Percentiles rank a stretch among this genome's conserved stretches.
These are phyloP conservation scores for Nematodospora anomalae DNA, from an alignment of 1,139 yeast species.

Conservation along the genomic window DNA sequence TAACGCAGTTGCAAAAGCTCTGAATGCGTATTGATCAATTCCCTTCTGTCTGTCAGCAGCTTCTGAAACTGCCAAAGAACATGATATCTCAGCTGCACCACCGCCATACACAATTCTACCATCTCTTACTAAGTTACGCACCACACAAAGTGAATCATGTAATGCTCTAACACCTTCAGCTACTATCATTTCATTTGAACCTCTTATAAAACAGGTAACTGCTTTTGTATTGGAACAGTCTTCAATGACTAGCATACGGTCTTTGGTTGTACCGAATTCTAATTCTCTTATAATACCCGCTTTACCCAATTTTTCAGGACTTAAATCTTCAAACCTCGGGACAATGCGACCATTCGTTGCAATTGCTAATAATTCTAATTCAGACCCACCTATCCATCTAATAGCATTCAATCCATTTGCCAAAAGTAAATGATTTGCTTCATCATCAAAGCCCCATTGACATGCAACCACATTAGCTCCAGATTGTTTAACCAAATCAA, in stretches of 20 bases:
- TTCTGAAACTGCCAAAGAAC: conserved; percentile 87
- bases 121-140: conserved; percentile 90
- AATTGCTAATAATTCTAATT: conserved; percentile 91
- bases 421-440: conserved; percentile 89
- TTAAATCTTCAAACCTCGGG: conserved; percentile 92
- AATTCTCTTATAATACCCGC: conserved; percentile 87
- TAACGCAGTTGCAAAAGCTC: conserved; percentile 89
- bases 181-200: conserved; percentile 95
- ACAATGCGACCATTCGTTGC: conserved; percentile 97
- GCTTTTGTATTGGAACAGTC: conserved; percentile 87
- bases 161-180: conserved; percentile 96
- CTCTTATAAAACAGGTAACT: conserved; percentile 90
- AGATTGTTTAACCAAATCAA: conserved; percentile 75
- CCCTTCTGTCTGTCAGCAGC: conserved; percentile 94
- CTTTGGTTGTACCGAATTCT: conserved; percentile 95
- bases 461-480: conserved; percentile 98
- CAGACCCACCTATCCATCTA: conserved; percentile 99
- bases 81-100: conserved; percentile 95
- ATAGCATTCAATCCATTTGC: conserved; percentile 92
- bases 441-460: conserved; percentile 99
- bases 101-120: conserved; percentile 97
- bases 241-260: conserved; percentile 93
- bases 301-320: conserved; percentile 76
- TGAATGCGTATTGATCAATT: conserved; percentile 95
- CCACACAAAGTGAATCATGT: conserved; percentile 96